Conservation (phyloP, 805 yeast genomes). For the Grigorovia transvaalensis region DNA sequence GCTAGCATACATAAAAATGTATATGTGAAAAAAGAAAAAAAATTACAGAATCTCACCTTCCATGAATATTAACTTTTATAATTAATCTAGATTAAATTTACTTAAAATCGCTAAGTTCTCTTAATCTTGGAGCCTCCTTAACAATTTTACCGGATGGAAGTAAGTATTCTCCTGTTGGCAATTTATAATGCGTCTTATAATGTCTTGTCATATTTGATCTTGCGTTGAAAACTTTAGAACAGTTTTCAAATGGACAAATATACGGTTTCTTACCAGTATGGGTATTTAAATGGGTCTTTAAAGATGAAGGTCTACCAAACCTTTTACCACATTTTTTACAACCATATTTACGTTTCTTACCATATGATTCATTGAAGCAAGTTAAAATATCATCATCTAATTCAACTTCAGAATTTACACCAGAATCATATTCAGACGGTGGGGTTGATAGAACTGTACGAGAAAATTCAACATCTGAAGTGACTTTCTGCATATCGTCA, state of each 20-base stretch:
- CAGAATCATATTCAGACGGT: background rate
- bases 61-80: background rate
- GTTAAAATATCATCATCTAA: background rate
- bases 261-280: constrained; percentile 93
- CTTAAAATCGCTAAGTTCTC: constrained; percentile 5
- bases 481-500: background rate
- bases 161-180: constrained; percentile 11
- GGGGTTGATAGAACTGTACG: background rate
- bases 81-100: no score
- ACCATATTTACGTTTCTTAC: constrained; percentile 25
- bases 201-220: constrained; percentile 26
- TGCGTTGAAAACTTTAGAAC: constrained; percentile 51
- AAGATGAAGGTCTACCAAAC: constrained; percentile 80
- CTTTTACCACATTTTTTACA: constrained; percentile 69
- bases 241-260: constrained; percentile 47
- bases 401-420: background rate
- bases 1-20: background rate
- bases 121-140: constrained; percentile 10
- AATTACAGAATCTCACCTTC: background rate
- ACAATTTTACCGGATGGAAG: constrained; percentile 16
- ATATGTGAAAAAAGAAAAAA: background rate
- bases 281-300: constrained; percentile 68
- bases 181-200: constrained; percentile 19
- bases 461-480: background rate
- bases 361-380: background rate